A percentile compares a stretch with the other conserved stretches of the same genome.
Conservation (phyloP, 768 basidiomycete genomes). For the Lyophyllum semitale region DNA sequence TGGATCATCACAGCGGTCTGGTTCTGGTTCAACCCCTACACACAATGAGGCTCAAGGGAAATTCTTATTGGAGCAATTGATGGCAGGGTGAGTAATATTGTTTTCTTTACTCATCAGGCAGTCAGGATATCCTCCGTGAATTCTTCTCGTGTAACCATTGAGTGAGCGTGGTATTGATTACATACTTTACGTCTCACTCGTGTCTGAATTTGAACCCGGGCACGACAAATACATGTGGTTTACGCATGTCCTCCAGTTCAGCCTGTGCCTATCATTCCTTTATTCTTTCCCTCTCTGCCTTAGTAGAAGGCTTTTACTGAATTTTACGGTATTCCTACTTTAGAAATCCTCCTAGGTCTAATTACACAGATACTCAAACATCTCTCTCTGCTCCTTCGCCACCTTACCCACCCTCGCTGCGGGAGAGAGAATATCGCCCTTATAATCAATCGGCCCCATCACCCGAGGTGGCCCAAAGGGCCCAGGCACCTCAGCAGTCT, state of each 20-base stretch:
- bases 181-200: background rate
- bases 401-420: slow-evolving; percentile 44
- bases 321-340: slow-evolving; percentile 20
- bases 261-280: slow-evolving; percentile 26
- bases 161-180: background rate
- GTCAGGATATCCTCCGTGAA: background rate
- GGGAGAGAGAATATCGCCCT: slow-evolving; percentile 47
- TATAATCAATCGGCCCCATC: slow-evolving; percentile 44
- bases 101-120: slow-evolving; percentile 1
- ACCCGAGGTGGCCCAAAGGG: slow-evolving; percentile 40
- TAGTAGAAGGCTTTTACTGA: slow-evolving; percentile 13
- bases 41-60: slow-evolving; percentile 72
- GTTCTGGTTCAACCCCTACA: slow-evolving; percentile 51
- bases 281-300: slow-evolving; percentile 16
- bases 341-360: slow-evolving; percentile 51
- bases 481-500: slow-evolving; percentile 30
- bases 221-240: background rate
- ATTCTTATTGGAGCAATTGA: slow-evolving; percentile 76
- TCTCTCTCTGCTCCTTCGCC: slow-evolving; percentile 46
- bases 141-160: background rate
- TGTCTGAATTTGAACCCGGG: background rate
- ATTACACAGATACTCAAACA: slow-evolving; percentile 50
- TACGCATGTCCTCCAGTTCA: slow-evolving; percentile 18
- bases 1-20: slow-evolving; percentile 55
- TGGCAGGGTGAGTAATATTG: slow-evolving; percentile 66